Percentiles rank a stretch among this genome's conserved stretches.
Evolutionary conservation across 192 early-diverging fungal species (phyloP).

Genomic region (Backusella mclennaniae): DNA sequence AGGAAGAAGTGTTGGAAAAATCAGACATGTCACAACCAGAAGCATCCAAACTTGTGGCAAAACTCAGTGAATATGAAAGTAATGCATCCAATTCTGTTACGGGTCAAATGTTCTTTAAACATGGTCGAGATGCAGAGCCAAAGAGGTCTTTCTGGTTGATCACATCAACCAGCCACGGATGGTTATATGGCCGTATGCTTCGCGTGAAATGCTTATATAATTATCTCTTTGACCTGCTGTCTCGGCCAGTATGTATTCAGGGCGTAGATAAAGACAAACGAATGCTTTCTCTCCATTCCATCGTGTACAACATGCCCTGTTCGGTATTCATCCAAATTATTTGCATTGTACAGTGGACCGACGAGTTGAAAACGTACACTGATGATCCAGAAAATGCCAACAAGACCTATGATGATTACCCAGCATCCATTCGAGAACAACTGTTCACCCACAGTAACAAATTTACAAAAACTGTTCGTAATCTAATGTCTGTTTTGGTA

Average conservation of each 20-base stretch:
- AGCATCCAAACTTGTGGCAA: neutral
- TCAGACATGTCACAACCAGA: neutral
- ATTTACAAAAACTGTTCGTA: neutral
- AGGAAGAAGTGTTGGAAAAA: neutral
- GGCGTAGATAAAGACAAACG: neutral
- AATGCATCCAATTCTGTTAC: neutral
- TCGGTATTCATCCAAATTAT: neutral
- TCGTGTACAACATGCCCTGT: conserved; percentile 4
- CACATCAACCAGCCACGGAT: conserved; percentile 13
- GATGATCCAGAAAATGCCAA: neutral
- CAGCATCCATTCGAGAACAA: neutral
- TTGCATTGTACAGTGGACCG: neutral
- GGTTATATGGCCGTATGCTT: conserved; percentile 13
- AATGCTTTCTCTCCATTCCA: neutral
- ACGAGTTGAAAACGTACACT: neutral
- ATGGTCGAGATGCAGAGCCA: neutral
- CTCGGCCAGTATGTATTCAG: neutral
- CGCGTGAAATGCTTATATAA: conserved; percentile 21
- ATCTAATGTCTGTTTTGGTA: neutral
- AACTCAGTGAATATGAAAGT: neutral
- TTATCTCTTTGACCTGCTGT: conserved; percentile 11
- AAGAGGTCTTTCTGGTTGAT: neutral
- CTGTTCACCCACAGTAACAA: neutral
- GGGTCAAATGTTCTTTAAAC: neutral
- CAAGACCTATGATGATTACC: neutral